These are phyloP conservation scores for Rhipidocladum racemiflorum DNA, from an alignment of 176 grass and related monocot species.

Conservation along the genomic window DNA sequence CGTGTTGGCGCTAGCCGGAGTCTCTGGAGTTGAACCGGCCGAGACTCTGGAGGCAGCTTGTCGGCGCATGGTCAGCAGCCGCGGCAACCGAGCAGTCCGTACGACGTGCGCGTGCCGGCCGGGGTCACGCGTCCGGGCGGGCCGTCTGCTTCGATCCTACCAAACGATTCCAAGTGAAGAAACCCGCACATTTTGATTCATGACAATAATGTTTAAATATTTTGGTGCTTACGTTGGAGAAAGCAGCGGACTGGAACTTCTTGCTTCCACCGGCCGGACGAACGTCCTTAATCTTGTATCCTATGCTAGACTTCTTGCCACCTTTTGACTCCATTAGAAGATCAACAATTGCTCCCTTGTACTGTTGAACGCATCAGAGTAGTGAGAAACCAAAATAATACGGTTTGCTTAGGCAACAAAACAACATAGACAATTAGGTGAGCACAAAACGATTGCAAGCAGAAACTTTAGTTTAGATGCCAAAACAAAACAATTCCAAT, in stretches of 20 bases:
- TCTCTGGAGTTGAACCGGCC: no score
- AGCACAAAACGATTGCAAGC: background rate
- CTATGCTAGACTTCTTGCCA: conserved; percentile 81
- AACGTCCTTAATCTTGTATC: conserved; percentile 92
- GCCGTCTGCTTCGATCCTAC: no score
- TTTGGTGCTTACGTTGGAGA: conserved; percentile 79
- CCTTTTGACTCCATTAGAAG: conserved; percentile 94
- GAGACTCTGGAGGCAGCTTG: no score
- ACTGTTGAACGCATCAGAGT: conserved; percentile 1
- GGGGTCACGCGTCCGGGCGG: no score
- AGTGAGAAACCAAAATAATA: background rate
- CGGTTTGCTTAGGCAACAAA: background rate
- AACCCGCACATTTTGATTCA: background rate
- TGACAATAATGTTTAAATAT: background rate
- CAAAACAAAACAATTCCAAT: background rate
- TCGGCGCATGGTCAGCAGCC: no score
- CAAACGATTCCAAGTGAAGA: no score
- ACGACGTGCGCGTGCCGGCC: no score
- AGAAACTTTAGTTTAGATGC: background rate
- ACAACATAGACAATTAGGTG: background rate
- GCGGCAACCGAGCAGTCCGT: no score
- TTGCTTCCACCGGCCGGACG: conserved; percentile 86
- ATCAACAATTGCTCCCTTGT: conserved; percentile 45
- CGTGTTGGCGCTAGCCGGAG: no score
- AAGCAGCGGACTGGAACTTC: conserved; percentile 99